A percentile compares a stretch with the other conserved stretches of the same genome.
Conservation (phyloP, 129 eudicot species). For the Flaveria bidentis region DNA sequence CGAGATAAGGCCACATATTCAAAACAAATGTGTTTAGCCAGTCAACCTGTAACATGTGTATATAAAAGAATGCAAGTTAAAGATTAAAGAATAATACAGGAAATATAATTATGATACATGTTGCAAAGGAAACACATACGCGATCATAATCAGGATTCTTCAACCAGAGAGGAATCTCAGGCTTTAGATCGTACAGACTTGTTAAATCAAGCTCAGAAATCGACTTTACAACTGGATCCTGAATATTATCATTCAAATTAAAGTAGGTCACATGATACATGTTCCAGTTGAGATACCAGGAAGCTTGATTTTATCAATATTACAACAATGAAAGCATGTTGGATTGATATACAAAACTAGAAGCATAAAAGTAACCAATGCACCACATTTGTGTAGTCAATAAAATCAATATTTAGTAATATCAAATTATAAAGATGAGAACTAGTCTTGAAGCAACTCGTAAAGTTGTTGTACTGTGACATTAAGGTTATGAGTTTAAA, state of each 20-base stretch:
- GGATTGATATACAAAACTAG: background rate
- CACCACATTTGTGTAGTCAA: background rate
- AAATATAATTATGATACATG: background rate
- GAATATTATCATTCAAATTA: conserved; percentile 18
- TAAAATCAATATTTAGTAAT: background rate
- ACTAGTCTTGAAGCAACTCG: no score
- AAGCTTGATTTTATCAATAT: background rate
- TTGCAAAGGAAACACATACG: conserved; percentile 40
- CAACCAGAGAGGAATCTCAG: conserved; percentile 91
- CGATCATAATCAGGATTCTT: conserved; percentile 88
- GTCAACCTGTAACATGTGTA: conserved; percentile 58
- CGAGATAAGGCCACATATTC: conserved; percentile 87
- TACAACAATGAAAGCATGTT: no score
- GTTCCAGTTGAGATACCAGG: background rate
- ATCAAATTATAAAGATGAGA: background rate
- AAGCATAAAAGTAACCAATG: conserved; percentile 7
- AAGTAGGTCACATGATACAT: background rate
- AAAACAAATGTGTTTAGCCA: conserved; percentile 71
- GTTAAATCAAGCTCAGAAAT: conserved; percentile 57
- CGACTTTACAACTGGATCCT: conserved; percentile 62
- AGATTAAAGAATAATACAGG: background rate
- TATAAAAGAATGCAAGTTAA: background rate
- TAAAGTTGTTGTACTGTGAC: no score
- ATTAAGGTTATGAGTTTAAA: no score
- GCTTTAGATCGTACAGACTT: conserved; percentile 51